Evolutionary conservation across 768 basidiomycete species (phyloP).

Genomic region (Podaxis carcinomalis): DNA sequence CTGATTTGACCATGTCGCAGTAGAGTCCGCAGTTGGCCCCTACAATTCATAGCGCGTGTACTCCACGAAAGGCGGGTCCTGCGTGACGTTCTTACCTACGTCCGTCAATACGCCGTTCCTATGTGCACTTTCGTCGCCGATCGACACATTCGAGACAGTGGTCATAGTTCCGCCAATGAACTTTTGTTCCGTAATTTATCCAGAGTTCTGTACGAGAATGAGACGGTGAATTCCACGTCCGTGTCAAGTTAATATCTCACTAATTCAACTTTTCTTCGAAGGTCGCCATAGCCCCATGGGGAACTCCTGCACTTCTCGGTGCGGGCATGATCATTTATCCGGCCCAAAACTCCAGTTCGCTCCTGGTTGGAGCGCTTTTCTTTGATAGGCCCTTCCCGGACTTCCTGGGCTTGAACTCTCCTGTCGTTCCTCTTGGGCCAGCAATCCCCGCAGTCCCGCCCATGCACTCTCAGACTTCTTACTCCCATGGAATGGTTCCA

Average conservation of each 20-base stretch:
- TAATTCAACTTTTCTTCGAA: slow-evolving; percentile 16
- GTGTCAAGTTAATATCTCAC: not conserved
- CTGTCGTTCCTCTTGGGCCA: slow-evolving; percentile 23
- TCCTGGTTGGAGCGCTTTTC: slow-evolving; percentile 50
- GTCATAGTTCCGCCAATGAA: slow-evolving; percentile 46
- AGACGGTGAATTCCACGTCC: slow-evolving; percentile 38
- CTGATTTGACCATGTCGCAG: slow-evolving; percentile 30
- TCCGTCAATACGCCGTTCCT: slow-evolving; percentile 41
- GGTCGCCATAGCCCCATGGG: slow-evolving; percentile 53
- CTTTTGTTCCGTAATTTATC: slow-evolving; percentile 53
- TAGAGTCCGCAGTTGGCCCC: slow-evolving; percentile 56
- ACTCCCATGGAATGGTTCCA: slow-evolving; percentile 24
- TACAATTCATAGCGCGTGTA: slow-evolving; percentile 39
- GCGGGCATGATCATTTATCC: slow-evolving; percentile 53
- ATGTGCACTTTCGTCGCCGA: slow-evolving; percentile 64
- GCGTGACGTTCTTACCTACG: slow-evolving; percentile 48
- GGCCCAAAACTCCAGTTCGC: slow-evolving; percentile 44
- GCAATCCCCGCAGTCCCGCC: slow-evolving; percentile 23
- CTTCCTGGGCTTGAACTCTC: slow-evolving; percentile 26
- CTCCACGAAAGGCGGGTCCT: slow-evolving; percentile 37
- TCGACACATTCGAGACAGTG: slow-evolving; percentile 42
- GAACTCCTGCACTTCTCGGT: slow-evolving; percentile 37
- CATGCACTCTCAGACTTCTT: slow-evolving; percentile 26
- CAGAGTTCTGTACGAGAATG: slow-evolving; percentile 43
- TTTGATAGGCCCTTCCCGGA: slow-evolving; percentile 43